These are phyloP conservation scores for Platanthera guangdongensis DNA, from an alignment of 106 monocot species.

Conservation along the genomic window DNA sequence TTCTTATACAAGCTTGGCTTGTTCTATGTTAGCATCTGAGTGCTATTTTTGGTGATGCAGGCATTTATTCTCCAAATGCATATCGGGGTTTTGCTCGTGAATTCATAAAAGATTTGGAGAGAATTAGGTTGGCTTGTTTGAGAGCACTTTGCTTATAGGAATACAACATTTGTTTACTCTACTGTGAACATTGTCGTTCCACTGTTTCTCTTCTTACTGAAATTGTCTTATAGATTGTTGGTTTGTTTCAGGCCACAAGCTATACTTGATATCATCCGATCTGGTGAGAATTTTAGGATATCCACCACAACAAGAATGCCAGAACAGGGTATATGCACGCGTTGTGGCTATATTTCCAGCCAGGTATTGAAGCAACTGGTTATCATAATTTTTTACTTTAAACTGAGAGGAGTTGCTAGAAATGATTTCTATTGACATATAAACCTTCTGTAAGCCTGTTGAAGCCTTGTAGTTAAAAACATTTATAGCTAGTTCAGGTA, in stretches of 20 bases:
- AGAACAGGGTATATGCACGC: constrained; percentile 89
- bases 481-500: no score
- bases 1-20: not conserved
- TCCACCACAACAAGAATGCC: constrained; percentile 90
- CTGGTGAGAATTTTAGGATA: constrained; percentile 92
- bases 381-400: not conserved
- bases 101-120: constrained; percentile 97
- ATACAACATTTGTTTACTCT: not conserved
- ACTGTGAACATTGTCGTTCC: not conserved
- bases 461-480: no score
- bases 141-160: not conserved
- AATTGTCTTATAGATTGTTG: constrained; percentile 2
- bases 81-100: constrained; percentile 99
- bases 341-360: constrained; percentile 97
- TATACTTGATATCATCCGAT: constrained; percentile 88
- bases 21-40: not conserved
- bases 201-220: not conserved
- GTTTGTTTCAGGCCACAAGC: constrained; percentile 62
- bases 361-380: constrained; percentile 42
- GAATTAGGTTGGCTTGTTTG: constrained; percentile 52
- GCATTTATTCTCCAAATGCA: constrained; percentile 98
- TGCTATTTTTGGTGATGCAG: constrained; percentile 24
- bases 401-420: not conserved
- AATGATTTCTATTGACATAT: no score
- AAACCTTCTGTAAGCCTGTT: no score